Conservation (phyloP, 257 asterid genomes). For the Ligustrum vulgare region DNA sequence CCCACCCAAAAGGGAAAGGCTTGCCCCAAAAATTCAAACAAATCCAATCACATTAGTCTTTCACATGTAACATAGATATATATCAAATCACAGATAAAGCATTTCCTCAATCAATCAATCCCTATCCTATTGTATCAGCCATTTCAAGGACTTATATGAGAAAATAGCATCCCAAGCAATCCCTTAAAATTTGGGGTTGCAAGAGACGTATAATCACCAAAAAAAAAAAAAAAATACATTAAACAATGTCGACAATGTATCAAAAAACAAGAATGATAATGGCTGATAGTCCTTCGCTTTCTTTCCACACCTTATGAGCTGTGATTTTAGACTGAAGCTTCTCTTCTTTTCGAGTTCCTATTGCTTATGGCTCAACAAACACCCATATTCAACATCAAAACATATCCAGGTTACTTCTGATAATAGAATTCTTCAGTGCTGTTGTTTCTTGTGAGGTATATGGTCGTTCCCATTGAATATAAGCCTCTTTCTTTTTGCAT, state of each 20-base stretch:
- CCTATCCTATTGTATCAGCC: slow-evolving; percentile 12
- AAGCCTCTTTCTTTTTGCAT: slow-evolving; percentile 56
- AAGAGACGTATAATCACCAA: slow-evolving; percentile 22
- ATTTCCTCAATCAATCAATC: slow-evolving; percentile 18
- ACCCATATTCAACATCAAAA: slow-evolving; percentile 38
- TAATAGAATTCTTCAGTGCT: slow-evolving; percentile 15
- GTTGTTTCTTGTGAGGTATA: slow-evolving; percentile 26
- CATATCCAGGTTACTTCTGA: slow-evolving; percentile 18
- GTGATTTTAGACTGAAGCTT: slow-evolving; percentile 16
- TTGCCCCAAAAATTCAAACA: slow-evolving; percentile 45
- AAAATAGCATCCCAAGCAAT: slow-evolving; percentile 36
- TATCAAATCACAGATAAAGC: slow-evolving; percentile 51
- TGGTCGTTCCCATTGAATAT: slow-evolving; percentile 34
- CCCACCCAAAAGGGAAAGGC: slow-evolving; percentile 21
- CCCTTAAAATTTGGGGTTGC: slow-evolving; percentile 62
- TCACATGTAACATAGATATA: slow-evolving; percentile 39
- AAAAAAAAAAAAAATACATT: slow-evolving; percentile 1
- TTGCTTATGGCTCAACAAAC: slow-evolving; percentile 14
- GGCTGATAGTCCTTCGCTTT: slow-evolving; percentile 28
- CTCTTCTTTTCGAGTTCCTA: slow-evolving; percentile 15
- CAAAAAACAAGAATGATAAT: slow-evolving; percentile 30
- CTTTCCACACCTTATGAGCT: slow-evolving; percentile 30
- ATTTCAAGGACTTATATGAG: slow-evolving; percentile 8
- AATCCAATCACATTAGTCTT: slow-evolving; percentile 42
- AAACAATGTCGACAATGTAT: slow-evolving; percentile 27